Evolutionary conservation across 371 early-diverging fungal species (phyloP), one percentile per base, ranked within the genome.

Genomic region (Mucor irregularis): DNA sequence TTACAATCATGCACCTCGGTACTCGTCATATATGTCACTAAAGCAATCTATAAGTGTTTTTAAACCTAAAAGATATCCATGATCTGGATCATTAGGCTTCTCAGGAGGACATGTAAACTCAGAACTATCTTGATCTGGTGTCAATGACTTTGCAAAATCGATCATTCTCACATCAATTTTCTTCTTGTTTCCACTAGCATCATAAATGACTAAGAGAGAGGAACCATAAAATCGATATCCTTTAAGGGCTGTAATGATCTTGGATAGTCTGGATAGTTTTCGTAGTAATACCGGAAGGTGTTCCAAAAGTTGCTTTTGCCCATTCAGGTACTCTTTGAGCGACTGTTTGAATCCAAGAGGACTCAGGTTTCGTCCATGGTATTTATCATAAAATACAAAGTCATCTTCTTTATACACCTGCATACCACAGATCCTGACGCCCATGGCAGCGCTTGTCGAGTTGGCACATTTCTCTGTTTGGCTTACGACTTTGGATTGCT

Each of bases 381-480:
- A 98, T 68, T 98, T 98, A 80, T 95, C 91, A 49, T 91, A 85
- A 61, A 89, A 93, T 28, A 85, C 51, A 72, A 82, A 69, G 38
- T 51, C 39, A 14, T 42, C 63, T 0, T 14, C 30, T 38, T 29
- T 31, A 56, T 69, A 66, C 64, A 90, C 91, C 82, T 96, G 95
- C 91, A 94, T 90, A 17, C 96, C 96, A 66, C 97, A 95, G 42
- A 96, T 85, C 4, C 96, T 79, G 29, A 94, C 92, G 10, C 97
- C 97, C 14, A 95, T 78, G 31, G 75, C 71, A 59, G 86, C 84
- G 58, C 92, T 91, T 19, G 97, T 96, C 5, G 91, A 89, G 46
- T 79, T 76, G 44, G 85, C 89, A 58, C 93, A 94, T 68, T 95
- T 96, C 40, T 75, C 67, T 46, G 85, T 92, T 66, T 96, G 95